Conservation (phyloP, 2,329 filamentous ascomycete genomes). For the Beauveria sp. region DNA sequence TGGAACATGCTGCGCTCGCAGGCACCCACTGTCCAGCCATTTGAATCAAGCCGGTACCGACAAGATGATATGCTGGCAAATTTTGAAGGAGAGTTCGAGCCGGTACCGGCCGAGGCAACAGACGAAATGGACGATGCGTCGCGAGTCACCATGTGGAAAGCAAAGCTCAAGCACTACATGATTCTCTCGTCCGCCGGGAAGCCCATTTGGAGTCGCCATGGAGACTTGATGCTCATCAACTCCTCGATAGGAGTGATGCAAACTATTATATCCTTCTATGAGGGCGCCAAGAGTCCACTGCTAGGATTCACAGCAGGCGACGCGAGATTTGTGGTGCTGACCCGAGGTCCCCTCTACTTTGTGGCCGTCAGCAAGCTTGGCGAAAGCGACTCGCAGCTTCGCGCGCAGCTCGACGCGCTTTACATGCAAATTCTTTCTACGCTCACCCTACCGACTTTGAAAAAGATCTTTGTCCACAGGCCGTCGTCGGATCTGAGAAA, state of each 20-base stretch:
- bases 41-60: conserved; percentile 43
- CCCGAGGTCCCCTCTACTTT: conserved; percentile 81
- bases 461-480: conserved; percentile 78
- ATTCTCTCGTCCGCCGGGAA: conserved; percentile 95
- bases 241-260: conserved; percentile 92
- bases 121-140: conserved; percentile 42
- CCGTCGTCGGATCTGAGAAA: conserved; percentile 91
- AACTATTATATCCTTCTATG: conserved; percentile 96
- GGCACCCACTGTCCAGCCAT: conserved; percentile 50
- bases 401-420: conserved; percentile 80
- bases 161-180: conserved; percentile 94
- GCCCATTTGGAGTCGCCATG: conserved; percentile 93
- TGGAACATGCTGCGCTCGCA: conserved; percentile 62
- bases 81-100: conserved; percentile 73
- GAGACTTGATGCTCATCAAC: conserved; percentile 82
- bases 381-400: conserved; percentile 86
- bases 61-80: conserved; percentile 50
- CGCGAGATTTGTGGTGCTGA: conserved; percentile 77
- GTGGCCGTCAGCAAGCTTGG: conserved; percentile 86
- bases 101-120: conserved; percentile 50
- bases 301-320: conserved; percentile 80
- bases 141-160: conserved; percentile 70
- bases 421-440: conserved; percentile 99
- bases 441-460: conserved; percentile 78
- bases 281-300: conserved; percentile 68